Evolutionary conservation across 441 rosid genomes (phyloP), one percentile per base, ranked within the genome.

Genomic region (Rhodomyrtus psidioides): DNA sequence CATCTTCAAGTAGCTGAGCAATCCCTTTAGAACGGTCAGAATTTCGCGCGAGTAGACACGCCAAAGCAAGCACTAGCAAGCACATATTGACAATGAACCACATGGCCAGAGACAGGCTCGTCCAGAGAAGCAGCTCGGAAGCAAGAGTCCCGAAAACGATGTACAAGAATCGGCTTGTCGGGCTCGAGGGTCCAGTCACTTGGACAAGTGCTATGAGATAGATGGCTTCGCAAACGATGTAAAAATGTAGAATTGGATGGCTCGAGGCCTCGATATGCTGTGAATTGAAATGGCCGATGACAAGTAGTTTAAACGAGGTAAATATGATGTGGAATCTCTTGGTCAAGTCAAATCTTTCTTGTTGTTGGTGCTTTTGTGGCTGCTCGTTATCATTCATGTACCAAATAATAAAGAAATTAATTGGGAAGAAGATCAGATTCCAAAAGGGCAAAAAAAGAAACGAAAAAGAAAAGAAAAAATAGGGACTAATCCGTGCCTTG

Each of bases 191-290:
- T 23, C 12, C n/a, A 0, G 2, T 23, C n/a, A 55, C 14, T 24
- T 56, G 1, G 27, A 56, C 24, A 0, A 56, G 2, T 56, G 59
- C 6, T 56, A 56, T 1, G 6, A 56, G 12, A 56, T 56, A 56
- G n/a, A 21, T 56, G 26, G 24, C 6, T 24, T 56, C 6, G 12
- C 27, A 56, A 56, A 56, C 4, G 14, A 56, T 10, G 27, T 24
- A 24, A 24, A 24, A 24, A 0, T 7, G 1, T 12, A 56, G 2
- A 24, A 9, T 5, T 2, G 1, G 6, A 6, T 56, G 14, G 12
- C 14, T 56, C 27, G 24, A 4, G 0, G 0, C 6, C 6, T 24
- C 6, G 27, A 5, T 10, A 56, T 56, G 27, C 2, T 56, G 6
- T 6, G 8, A 58, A 58, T 58, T n/a, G 4, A 26, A 26, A 58